Evolutionary conservation across 2,329 filamentous ascomycete species (phyloP), one percentile per base, ranked within the genome.

Genomic region (Trichophyton verrucosum): DNA sequence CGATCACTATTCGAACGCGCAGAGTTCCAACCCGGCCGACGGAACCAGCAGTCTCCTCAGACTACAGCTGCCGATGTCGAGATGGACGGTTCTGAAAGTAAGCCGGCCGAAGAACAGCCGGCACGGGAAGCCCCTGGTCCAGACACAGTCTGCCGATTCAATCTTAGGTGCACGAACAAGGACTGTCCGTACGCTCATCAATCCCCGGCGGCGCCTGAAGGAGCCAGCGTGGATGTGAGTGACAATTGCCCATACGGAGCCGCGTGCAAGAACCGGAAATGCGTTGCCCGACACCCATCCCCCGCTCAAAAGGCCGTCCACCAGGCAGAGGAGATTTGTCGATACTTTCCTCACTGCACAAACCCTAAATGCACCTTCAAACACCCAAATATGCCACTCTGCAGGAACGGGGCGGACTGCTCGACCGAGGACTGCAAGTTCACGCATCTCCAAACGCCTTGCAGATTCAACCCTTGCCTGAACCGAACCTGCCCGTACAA

Each of bases 201-300:
- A 76, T 96, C 91, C 15, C 91, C 94, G 1, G 91, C 88, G 1
- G 91, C 92, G 36, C 87, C 89, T 2, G 86, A 87, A 1, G 88
- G 87, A 30, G 83, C 82, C 1, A 81, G 85, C 0, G 80, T 97
- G 61, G 94, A 97, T 72, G 81, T 91, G 66, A 83, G 80, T 62
- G 90, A 95, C 68, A 80, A 82, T 17, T 99, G 94, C 77, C 82
- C 82, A 17, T 97, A 88, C 68, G 92, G 91, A 20, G 90, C 85
- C 1, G 91, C 91, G 7, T 99, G 94, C 83, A 95, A 94, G 77
- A 99, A 97, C 79, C 82, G 84, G 69, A 97, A 97, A 77, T 99
- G 94, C 71, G 88, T 88, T 7, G 91, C 83, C 33, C 88, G 90
- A 62, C 94, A 99, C 73, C 94, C 94, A 1, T 96, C 91, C 5